Conservation (phyloP, 1,284 basidiomycete genomes). For the Ustilago cynodontis region DNA sequence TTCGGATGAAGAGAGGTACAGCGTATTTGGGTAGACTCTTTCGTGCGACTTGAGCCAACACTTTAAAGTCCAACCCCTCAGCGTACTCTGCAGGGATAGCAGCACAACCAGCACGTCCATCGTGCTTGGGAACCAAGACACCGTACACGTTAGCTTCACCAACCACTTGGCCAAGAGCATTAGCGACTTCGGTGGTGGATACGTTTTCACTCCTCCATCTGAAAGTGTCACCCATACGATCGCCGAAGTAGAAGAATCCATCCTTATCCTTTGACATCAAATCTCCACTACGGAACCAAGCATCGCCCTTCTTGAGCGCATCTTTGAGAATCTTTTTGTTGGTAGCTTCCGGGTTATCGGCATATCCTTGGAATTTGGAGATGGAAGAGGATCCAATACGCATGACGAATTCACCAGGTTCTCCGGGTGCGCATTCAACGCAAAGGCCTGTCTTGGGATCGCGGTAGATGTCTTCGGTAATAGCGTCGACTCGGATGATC, state of each 20-base stretch:
- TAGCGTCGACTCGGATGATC: conserved; percentile 66
- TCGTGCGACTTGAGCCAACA: conserved; percentile 59
- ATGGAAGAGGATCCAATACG: conserved; percentile 53
- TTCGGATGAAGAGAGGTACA: conserved; percentile 68
- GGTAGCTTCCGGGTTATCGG: conserved; percentile 66
- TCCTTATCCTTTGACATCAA: conserved; percentile 62
- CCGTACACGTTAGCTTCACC: conserved; percentile 70
- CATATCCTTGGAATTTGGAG: conserved; percentile 64
- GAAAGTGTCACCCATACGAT: conserved; percentile 69
- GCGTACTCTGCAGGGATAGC: conserved; percentile 61
- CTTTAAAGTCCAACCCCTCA: conserved; percentile 52
- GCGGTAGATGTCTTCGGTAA: conserved; percentile 69
- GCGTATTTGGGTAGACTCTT: conserved; percentile 69
- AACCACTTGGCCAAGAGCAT: conserved; percentile 65
- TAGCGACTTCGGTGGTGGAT: conserved; percentile 65
- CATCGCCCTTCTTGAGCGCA: conserved; percentile 67
- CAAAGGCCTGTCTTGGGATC: conserved; percentile 65
- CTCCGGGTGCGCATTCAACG: conserved; percentile 59
- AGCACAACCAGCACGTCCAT: conserved; percentile 70
- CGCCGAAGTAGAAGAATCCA: conserved; percentile 69
- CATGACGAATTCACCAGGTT: conserved; percentile 68
- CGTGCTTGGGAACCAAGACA: conserved; percentile 68
- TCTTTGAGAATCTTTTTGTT: conserved; percentile 69
- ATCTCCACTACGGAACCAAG: conserved; percentile 69
- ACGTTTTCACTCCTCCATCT: conserved; percentile 69